These are phyloP conservation scores for Blakeslea trispora DNA, from an alignment of 371 early-diverging fungal genomes.

Conservation along the genomic window DNA sequence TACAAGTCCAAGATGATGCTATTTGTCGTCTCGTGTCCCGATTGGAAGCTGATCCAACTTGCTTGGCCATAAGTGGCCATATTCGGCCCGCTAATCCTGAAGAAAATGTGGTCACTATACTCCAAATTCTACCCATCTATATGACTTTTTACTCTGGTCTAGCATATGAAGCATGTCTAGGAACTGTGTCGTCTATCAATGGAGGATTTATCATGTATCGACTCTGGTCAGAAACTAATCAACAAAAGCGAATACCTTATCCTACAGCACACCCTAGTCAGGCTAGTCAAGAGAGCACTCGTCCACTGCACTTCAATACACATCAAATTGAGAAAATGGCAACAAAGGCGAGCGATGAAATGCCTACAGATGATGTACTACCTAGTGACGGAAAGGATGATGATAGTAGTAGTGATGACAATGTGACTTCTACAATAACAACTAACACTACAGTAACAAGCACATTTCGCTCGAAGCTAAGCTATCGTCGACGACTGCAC, in stretches of 20 bases:
- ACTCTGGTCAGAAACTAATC: conserved; percentile 28
- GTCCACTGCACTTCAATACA: neutral
- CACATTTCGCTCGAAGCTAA: conserved; percentile 2
- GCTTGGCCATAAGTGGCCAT: conserved; percentile 51
- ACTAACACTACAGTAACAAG: neutral
- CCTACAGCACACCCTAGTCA: neutral
- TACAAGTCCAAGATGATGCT: conserved; percentile 42
- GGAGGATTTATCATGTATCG: conserved; percentile 54
- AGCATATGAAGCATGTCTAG: conserved; percentile 51
- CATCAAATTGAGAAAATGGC: conserved; percentile 19
- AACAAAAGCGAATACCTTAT: neutral
- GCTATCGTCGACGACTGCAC: conserved; percentile 5
- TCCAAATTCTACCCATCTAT: conserved; percentile 50
- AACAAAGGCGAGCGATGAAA: conserved; percentile 41
- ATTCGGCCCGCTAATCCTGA: conserved; percentile 52
- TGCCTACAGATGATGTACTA: conserved; percentile 6
- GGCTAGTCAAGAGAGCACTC: neutral
- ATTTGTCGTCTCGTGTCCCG: conserved; percentile 33
- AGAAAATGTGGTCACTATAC: conserved; percentile 48
- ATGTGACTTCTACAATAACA: conserved; percentile 4
- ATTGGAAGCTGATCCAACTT: conserved; percentile 37
- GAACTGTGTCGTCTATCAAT: conserved; percentile 41
- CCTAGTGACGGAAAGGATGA: neutral
- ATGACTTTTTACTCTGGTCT: conserved; percentile 39
- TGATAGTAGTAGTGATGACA: conserved; percentile 16